A percentile compares a stretch with the other conserved stretches of the same genome.
These are phyloP conservation scores for Xylaria sp. DNA, from an alignment of 2,329 filamentous ascomycete genomes.

Conservation along the genomic window DNA sequence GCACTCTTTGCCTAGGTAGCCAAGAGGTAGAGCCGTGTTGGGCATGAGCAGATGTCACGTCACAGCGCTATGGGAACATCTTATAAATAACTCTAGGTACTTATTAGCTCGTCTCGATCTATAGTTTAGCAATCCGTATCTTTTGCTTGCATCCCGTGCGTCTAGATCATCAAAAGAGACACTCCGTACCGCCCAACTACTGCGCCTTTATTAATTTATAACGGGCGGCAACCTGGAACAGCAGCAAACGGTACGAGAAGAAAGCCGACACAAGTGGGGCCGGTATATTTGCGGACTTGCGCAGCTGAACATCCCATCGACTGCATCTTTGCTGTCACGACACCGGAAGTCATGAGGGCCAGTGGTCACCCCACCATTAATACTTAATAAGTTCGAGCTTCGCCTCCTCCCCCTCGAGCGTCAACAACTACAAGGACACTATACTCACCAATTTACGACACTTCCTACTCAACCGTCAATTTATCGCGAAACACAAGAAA, in stretches of 20 bases:
- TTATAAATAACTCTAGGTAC: too few species aligned
- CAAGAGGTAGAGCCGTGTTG: neutral
- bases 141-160: neutral
- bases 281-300: slow-evolving; percentile 9
- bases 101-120: too few species aligned
- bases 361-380: slow-evolving; percentile 17
- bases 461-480: neutral
- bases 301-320: slow-evolving; percentile 23
- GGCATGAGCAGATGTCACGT: slow-evolving; percentile 16
- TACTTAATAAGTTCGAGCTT: neutral
- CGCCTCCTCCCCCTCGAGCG: neutral
- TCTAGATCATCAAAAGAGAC: neutral
- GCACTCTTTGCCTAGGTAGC: too few species aligned
- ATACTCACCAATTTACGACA: neutral
- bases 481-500: neutral
- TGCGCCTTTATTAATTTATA: neutral
- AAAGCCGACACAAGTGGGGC: slow-evolving; percentile 14
- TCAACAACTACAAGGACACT: neutral
- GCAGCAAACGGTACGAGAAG: neutral
- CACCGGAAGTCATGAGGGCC: slow-evolving; percentile 19
- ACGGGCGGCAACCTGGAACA: neutral
- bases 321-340: slow-evolving; percentile 15
- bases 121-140: too few species aligned
- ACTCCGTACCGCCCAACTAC: neutral
- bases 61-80: neutral